Base-by-base conservation (phyloP, 108 stramenopile species). In the Fragilaria crotonensis region DNA sequence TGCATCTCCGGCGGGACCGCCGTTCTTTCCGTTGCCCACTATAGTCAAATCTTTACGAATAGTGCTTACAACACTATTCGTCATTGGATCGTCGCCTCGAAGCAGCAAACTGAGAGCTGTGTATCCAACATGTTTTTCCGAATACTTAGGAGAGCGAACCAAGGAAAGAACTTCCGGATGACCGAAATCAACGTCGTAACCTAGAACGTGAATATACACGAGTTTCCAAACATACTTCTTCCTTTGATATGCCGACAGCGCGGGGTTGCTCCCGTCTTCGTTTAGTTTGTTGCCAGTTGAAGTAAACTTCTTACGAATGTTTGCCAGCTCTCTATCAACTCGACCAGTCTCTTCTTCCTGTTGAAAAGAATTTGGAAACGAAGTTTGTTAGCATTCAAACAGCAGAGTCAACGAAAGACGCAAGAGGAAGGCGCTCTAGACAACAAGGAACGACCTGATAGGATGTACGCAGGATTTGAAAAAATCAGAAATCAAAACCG, bases 141-240 rank as follows among this genome's bases (percentile, higher is more conserved):
- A 67, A 72, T 90, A 93, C 62, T 93, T 95, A n/a, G 71, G 60
- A 20, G 89, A 91, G 32, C 80, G 54, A 5, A 97, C 91, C 45
- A 99, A 68, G 9, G 83, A 76, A 47, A 97, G 66, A 27, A 97
- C 92, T 71, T 97, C 96, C 61, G 94, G 78, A 67, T 97, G 95
- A 21, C 98, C 98, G 78, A 99, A 97, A 63, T 99, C 97, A 18
- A 99, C 97, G 64, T 99, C 98, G 61, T 99, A 99, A 36, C 98
- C 98, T 52, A 99, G 64, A 57, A 97, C 93, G 69, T 89, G 95
- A 61, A 97, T 97, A 76, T 99, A 99, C 5, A 96, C 95, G 26
- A 99, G 73, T 76, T 99, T 99, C 97, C 97, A 99, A 30, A 97
- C 95, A 73, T 99, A 99, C 72, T 97, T 99, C 72, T 96, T 97